Conservation (phyloP, 805 yeast genomes). For the Starmerella powellii region DNA sequence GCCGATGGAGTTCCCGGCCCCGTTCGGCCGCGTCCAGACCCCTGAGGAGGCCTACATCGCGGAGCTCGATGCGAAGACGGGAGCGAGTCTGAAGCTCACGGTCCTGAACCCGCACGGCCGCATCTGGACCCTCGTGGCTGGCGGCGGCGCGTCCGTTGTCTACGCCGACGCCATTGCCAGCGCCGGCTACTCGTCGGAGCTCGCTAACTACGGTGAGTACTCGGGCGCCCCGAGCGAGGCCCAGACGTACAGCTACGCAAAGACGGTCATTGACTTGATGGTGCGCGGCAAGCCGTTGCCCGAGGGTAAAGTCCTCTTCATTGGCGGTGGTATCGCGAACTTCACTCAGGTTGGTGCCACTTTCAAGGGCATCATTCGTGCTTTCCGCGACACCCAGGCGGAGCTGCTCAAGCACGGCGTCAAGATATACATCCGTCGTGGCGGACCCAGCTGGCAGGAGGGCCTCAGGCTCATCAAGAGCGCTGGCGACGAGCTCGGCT, state of each 20-base stretch:
- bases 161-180: conserved; percentile 40
- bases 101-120: conserved; percentile 35
- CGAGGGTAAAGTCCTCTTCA: conserved; percentile 36
- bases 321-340: conserved; percentile 40
- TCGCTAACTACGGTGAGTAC: conserved; percentile 39
- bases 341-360: conserved; percentile 39
- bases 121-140: conserved; percentile 39
- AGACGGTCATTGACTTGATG: conserved; percentile 37
- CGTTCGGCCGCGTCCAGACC: conserved; percentile 36
- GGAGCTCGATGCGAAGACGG: conserved; percentile 38
- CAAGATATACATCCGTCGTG: conserved; percentile 35
- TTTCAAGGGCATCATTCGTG: conserved; percentile 40
- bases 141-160: conserved; percentile 39
- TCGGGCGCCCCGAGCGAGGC: conserved; percentile 39
- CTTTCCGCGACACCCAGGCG: conserved; percentile 34
- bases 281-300: conserved; percentile 32
- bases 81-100: conserved; percentile 37
- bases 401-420: conserved; percentile 33
- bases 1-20: conserved; percentile 40
- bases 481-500: conserved; percentile 36
- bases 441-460: conserved; percentile 41
- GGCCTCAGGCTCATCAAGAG: conserved; percentile 35
- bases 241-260: conserved; percentile 38
- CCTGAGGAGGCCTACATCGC: conserved; percentile 38
- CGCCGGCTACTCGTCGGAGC: conserved; percentile 35